Base-by-base conservation (phyloP, 192 early-diverging fungal genomes). In the Coemansia sp. region DNA sequence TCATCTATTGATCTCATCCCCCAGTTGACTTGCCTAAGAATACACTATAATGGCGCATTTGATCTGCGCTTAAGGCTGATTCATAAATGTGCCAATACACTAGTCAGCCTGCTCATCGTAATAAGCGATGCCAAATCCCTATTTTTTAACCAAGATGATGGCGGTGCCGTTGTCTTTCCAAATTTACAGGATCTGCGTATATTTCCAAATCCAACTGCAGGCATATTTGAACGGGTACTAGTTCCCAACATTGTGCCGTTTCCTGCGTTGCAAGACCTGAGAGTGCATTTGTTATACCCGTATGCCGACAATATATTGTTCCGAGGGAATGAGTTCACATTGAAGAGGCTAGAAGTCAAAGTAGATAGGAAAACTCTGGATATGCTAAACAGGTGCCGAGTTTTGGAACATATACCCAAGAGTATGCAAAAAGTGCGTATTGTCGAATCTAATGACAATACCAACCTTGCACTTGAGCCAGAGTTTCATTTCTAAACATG, bases 301-400 rank as follows among this genome's bases (percentile, higher is more conserved):
- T 64, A 48, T 21, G 24, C 40, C 19, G 45, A 64, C 42, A 45
- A 64, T 50, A 33, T 50, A 13, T 24, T 64, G 44, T 64, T 64
- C 10, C 63, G 63, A 29, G 63, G 63, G 1, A 64, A 64, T 42
- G 36, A 27, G 6, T n/a, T 17, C 3, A 64, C 63, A 4, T 42
- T 64, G 46, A 44, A 64, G 31, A 35, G 35, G 35, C 16, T 64
- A n/a, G 4, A 21, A 8, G 3, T 51, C 3, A 3, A 17, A 27
- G 6, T 51, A 27, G 2, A 51, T 27, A 27, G 9, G 13, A 21
- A 0, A 1, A 24, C 48, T 0, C 0, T 27, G n/a, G 24, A 51
- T 3, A 51, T 51, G 48, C 48, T 51, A 19, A 51, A 27, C 9
- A 21, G 7, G 24, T 19, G 1, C 4, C 48, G 24, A 51, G 48